phyloP scores from a whole-genome alignment of 2,329 filamentous ascomycete genomes.

The Cordyceps cicadae region DNA sequence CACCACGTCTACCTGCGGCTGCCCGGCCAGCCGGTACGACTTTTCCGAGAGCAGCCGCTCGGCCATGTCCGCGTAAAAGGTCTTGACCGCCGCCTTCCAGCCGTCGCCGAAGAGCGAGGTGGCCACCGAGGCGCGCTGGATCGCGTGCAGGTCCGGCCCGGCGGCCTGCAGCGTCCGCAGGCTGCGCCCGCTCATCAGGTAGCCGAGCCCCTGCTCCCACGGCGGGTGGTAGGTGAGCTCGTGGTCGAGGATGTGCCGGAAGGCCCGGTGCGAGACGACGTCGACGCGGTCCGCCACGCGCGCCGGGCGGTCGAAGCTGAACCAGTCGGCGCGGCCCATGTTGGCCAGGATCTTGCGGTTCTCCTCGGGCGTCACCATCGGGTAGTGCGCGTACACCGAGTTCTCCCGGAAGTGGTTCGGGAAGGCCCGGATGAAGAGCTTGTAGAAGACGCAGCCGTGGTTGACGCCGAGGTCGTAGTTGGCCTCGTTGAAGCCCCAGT shows the following conservation, averaged over 20 bases:
- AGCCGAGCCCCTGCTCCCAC: constrained; percentile 56
- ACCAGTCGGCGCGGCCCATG: constrained; percentile 58
- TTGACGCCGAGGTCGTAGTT: constrained; percentile 66
- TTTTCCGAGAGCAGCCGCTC: constrained; percentile 55
- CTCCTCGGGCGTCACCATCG: constrained; percentile 61
- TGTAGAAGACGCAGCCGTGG: constrained; percentile 78
- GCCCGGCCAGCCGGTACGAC: constrained; percentile 48
- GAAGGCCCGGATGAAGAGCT: constrained; percentile 71
- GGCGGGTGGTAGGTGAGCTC: constrained; percentile 53
- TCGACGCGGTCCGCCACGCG: constrained; percentile 43
- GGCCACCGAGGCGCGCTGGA: constrained; percentile 45
- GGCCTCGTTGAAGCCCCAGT: constrained; percentile 74
- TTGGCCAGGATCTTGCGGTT: constrained; percentile 63
- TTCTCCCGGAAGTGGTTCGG: constrained; percentile 70
- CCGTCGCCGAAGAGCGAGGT: constrained; percentile 52
- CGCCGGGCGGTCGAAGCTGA: constrained; percentile 58
- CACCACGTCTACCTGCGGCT: constrained; percentile 60
- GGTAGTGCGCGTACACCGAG: constrained; percentile 75
- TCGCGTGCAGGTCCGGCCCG: constrained; percentile 38
- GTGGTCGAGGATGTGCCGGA: constrained; percentile 53
- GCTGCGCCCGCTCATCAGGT: constrained; percentile 48
- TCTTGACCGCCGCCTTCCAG: constrained; percentile 55
- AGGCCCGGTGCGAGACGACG: constrained; percentile 53
- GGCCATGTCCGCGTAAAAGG: constrained; percentile 58
- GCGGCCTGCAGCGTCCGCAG: constrained; percentile 49